Evolutionary conservation across 2,329 filamentous ascomycete genomes (phyloP).

Genomic region (Aspergillus nomiae): DNA sequence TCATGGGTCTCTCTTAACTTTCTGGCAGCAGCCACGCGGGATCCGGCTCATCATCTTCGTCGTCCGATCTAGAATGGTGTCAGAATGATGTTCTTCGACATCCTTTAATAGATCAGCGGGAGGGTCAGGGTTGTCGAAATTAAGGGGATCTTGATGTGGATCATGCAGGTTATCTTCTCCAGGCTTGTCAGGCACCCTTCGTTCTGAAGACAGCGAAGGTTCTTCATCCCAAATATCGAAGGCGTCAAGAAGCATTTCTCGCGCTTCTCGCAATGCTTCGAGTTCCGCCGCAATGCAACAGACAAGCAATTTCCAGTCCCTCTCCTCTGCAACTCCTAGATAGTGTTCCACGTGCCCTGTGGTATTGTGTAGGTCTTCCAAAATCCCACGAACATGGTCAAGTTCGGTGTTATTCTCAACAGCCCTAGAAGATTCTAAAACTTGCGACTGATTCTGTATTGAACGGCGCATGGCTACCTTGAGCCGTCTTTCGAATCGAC

Average conservation of each 20-base stretch:
- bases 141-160: conserved; percentile 21
- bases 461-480: conserved; percentile 35
- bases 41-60: conserved; percentile 47
- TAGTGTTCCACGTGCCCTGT: conserved; percentile 52
- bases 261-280: conserved; percentile 53
- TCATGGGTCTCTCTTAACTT: conserved; percentile 4
- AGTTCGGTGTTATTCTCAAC: conserved; percentile 21
- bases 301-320: conserved; percentile 62
- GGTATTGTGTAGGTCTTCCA: conserved; percentile 50
- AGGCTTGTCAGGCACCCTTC: conserved; percentile 6
- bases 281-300: conserved; percentile 65
- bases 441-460: conserved; percentile 26
- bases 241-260: conserved; percentile 36
- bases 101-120: conserved; percentile 40
- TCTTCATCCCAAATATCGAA: conserved; percentile 32
- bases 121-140: conserved; percentile 36
- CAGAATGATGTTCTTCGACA: conserved; percentile 23
- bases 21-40: conserved; percentile 45
- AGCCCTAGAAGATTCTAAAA: conserved; percentile 14
- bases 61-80: conserved; percentile 33
- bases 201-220: conserved; percentile 11
- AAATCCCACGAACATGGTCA: conserved; percentile 33
- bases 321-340: conserved; percentile 53
- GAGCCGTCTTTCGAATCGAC: conserved; percentile 50
- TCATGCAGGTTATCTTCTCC: conserved; percentile 9